Conservation (phyloP, 169 alveolate species). For the Eimeria sp. region DNA sequence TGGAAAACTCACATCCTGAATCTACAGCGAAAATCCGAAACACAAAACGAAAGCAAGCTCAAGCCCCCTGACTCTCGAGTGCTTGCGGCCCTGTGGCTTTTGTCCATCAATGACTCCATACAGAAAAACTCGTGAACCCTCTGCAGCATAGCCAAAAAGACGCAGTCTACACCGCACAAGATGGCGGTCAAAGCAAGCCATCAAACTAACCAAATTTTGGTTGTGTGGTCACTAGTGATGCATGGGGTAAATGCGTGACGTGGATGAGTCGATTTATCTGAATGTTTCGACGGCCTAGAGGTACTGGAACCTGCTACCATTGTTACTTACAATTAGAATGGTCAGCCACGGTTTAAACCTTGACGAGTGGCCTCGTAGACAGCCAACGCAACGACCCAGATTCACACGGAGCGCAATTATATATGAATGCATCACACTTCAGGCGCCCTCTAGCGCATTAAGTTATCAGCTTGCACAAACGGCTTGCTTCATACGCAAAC, state of each 20-base stretch:
- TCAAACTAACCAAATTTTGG: neutral
- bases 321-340: neutral
- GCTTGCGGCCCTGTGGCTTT: neutral
- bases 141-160: neutral
- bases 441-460: neutral
- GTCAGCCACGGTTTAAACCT: neutral
- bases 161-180: too few relatives aligned
- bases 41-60: neutral
- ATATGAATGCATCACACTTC: neutral
- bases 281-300: too few relatives aligned
- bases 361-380: neutral
- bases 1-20: neutral
- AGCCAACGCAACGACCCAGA: neutral
- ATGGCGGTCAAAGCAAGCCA: neutral
- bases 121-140: neutral
- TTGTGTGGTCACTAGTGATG: neutral
- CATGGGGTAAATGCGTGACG: too few relatives aligned
- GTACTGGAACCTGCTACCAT: too few relatives aligned
- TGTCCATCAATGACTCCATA: neutral
- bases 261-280: too few relatives aligned
- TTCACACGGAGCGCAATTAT: neutral
- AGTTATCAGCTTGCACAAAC: neutral
- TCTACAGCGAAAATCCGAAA: neutral
- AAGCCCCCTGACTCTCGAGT: neutral
- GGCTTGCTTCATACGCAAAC: neutral